Evolutionary conservation across 148 eudicot species (phyloP).

Genomic region (Chenopodium suecicum): DNA sequence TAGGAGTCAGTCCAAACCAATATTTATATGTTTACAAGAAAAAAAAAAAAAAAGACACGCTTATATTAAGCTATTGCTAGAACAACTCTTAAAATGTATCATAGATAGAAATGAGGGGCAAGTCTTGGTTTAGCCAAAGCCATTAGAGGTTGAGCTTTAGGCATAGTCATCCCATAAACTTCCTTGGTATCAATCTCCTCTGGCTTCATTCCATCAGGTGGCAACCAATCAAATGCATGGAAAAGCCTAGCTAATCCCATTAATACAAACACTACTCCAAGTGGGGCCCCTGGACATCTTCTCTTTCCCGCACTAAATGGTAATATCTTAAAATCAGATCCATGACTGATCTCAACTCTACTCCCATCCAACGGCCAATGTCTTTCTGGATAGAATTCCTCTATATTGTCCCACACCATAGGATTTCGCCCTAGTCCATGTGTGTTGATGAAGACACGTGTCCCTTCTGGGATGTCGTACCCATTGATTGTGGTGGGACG

Average conservation of each 20-base stretch:
- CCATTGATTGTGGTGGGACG: slow-evolving; percentile 77
- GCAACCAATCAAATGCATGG: slow-evolving; percentile 79
- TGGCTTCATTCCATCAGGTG: slow-evolving; percentile 53
- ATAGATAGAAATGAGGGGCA: slow-evolving; percentile 50
- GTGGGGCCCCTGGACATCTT: slow-evolving; percentile 96
- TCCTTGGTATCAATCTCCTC: slow-evolving; percentile 72
- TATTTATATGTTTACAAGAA: too few species aligned
- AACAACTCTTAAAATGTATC: background rate
- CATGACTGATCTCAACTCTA: slow-evolving; percentile 97
- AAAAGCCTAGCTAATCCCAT: slow-evolving; percentile 89
- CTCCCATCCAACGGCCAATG: slow-evolving; percentile 57
- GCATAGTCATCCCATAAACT: slow-evolving; percentile 99
- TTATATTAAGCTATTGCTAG: background rate
- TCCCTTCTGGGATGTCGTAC: slow-evolving; percentile 69
- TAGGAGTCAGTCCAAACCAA: too few species aligned
- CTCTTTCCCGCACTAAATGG: slow-evolving; percentile 95
- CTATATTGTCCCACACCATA: slow-evolving; percentile 57
- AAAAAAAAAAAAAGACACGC: background rate
- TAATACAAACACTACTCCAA: slow-evolving; percentile 75
- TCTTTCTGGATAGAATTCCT: slow-evolving; percentile 72
- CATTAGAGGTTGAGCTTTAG: slow-evolving; percentile 66
- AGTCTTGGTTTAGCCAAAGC: slow-evolving; percentile 78
- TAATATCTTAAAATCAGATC: slow-evolving; percentile 83
- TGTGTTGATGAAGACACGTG: slow-evolving; percentile 97
- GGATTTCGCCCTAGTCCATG: slow-evolving; percentile 82